Evolutionary conservation across 306 rosid species (phyloP).

Genomic region (Sicyos edulis): DNA sequence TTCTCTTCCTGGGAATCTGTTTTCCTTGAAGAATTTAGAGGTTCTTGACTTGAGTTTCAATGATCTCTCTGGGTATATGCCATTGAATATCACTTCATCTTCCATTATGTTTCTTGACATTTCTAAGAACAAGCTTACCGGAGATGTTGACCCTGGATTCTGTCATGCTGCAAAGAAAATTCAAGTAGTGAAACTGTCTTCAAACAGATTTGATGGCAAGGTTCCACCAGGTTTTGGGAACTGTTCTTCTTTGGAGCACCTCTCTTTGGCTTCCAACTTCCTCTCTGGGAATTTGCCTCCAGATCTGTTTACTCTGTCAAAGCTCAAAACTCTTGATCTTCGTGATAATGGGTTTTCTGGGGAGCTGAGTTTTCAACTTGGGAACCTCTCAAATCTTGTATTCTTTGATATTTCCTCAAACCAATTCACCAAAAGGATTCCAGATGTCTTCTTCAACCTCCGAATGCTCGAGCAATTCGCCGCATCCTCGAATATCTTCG

Average conservation of each 20-base stretch:
- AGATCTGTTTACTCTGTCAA: slow-evolving; percentile 24
- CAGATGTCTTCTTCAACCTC: slow-evolving; percentile 29
- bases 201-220: slow-evolving; percentile 32
- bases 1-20: slow-evolving; percentile 30
- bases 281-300: slow-evolving; percentile 32
- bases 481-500: slow-evolving; percentile 38
- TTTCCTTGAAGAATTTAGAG: slow-evolving; percentile 28
- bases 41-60: slow-evolving; percentile 37
- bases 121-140: slow-evolving; percentile 30
- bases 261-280: slow-evolving; percentile 27
- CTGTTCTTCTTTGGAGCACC: slow-evolving; percentile 32
- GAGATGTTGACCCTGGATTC: slow-evolving; percentile 29
- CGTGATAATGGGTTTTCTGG: slow-evolving; percentile 39
- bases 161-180: slow-evolving; percentile 28
- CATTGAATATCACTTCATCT: slow-evolving; percentile 22
- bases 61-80: slow-evolving; percentile 27
- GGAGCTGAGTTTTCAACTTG: slow-evolving; percentile 25
- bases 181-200: slow-evolving; percentile 28
- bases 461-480: slow-evolving; percentile 22
- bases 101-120: slow-evolving; percentile 30
- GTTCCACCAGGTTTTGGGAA: slow-evolving; percentile 32
- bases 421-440: slow-evolving; percentile 32
- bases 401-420: slow-evolving; percentile 33
- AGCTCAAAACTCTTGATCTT: slow-evolving; percentile 23
- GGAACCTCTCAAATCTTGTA: slow-evolving; percentile 36